Conservation (phyloP, 2,329 filamentous ascomycete species). For the Fusarium liriodendri region DNA sequence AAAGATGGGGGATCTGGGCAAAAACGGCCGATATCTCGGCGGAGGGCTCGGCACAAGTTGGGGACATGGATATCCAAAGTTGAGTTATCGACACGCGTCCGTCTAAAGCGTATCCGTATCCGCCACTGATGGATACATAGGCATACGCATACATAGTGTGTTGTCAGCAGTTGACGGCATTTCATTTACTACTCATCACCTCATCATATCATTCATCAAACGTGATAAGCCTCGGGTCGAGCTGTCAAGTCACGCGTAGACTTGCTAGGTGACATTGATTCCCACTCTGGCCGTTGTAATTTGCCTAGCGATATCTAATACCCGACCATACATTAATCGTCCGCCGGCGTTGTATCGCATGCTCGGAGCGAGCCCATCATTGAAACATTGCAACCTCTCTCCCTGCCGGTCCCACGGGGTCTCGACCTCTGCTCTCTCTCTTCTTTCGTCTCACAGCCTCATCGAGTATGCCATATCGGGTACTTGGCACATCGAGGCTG, state of each 20-base stretch:
- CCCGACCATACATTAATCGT: background rate
- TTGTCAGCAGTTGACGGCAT: background rate
- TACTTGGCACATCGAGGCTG: background rate
- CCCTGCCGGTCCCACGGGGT: background rate
- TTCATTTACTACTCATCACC: background rate
- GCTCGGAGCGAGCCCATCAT: background rate
- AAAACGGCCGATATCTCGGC: background rate
- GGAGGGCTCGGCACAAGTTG: background rate
- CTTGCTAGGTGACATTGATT: background rate
- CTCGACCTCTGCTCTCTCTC: background rate
- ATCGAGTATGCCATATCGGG: background rate
- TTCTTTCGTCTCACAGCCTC: background rate
- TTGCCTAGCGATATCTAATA: background rate
- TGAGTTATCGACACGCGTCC: slow-evolving; percentile 20
- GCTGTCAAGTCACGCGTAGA: background rate
- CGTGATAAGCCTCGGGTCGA: background rate
- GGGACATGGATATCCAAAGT: slow-evolving; percentile 5
- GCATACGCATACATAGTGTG: slow-evolving; percentile 7
- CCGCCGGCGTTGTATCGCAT: background rate
- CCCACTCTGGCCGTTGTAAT: background rate
- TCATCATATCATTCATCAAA: background rate
- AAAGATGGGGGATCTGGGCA: background rate
- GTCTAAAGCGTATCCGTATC: slow-evolving; percentile 30
- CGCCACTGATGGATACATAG: background rate
- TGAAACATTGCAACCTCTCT: background rate